Evolutionary conservation across 805 yeast species (phyloP).

Genomic region (Candida ficus): DNA sequence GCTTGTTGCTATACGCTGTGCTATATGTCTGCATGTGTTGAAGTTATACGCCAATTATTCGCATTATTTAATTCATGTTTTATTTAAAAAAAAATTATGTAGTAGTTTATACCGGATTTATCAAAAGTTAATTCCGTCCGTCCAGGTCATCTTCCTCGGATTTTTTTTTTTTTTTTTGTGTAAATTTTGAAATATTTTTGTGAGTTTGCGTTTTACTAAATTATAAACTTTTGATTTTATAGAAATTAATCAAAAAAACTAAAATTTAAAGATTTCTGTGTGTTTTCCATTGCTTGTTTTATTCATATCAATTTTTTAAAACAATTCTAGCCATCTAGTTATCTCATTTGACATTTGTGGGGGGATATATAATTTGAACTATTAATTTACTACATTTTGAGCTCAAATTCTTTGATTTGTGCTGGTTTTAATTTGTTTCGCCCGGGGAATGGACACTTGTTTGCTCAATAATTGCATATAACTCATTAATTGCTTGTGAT

Average conservation of each 20-base stretch:
- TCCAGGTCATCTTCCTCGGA: not conserved
- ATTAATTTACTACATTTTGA: too few relatives aligned
- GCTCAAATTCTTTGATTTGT: too few relatives aligned
- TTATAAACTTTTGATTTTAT: not conserved
- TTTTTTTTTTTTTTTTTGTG: not conserved
- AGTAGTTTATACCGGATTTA: not conserved
- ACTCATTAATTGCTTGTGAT: too few relatives aligned
- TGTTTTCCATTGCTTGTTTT: not conserved
- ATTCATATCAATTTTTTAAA: not conserved
- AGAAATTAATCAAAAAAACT: too few relatives aligned
- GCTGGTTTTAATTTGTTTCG: not conserved
- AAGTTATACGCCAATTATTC: too few relatives aligned
- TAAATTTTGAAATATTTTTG: not conserved
- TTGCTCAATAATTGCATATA: too few relatives aligned
- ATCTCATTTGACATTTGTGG: too few relatives aligned
- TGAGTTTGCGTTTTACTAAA: not conserved
- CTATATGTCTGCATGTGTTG: not conserved
- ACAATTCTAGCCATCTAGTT: too few relatives aligned
- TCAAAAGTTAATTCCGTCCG: not conserved
- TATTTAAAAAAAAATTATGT: not conserved
- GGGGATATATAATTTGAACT: too few relatives aligned
- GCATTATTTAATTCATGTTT: constrained; percentile 1
- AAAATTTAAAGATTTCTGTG: too few relatives aligned
- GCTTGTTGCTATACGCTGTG: not conserved
- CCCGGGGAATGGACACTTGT: too few relatives aligned